phyloP scores from a whole-genome alignment of 2,329 filamentous ascomycete genomes.

The Bisporella sp. region DNA sequence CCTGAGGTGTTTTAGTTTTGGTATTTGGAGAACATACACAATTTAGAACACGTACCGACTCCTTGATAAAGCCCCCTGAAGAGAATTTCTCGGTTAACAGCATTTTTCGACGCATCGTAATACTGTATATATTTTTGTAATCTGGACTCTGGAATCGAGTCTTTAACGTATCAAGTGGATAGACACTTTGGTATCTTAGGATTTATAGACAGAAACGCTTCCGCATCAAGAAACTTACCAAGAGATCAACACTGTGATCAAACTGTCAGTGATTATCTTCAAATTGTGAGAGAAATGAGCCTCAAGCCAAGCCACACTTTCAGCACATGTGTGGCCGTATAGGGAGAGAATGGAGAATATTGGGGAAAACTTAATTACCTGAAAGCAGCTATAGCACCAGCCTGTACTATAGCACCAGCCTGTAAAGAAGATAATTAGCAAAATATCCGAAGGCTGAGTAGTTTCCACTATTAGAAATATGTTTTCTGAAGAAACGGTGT shows the following conservation, averaged over 20 bases:
- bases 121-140: slow-evolving; percentile 62
- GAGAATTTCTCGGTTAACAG: slow-evolving; percentile 45
- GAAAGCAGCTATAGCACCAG: slow-evolving; percentile 79
- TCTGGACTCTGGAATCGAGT: slow-evolving; percentile 76
- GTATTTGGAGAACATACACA: background rate
- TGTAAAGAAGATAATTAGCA: slow-evolving; percentile 27
- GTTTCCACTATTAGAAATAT: too few species aligned
- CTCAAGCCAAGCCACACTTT: too few species aligned
- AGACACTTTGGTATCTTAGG: slow-evolving; percentile 32
- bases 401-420: slow-evolving; percentile 76
- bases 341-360: too few species aligned
- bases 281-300: too few species aligned
- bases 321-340: too few species aligned
- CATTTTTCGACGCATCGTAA: slow-evolving; percentile 47
- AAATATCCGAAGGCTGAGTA: too few species aligned
- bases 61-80: slow-evolving; percentile 81
- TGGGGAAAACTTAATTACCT: slow-evolving; percentile 46
- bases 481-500: too few species aligned
- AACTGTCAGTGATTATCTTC: background rate
- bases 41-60: slow-evolving; percentile 38
- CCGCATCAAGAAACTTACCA: background rate
- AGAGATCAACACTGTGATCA: background rate
- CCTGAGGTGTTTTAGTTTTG: slow-evolving; percentile 26
- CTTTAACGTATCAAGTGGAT: slow-evolving; percentile 80
- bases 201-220: too few species aligned